phyloP scores from a whole-genome alignment of 169 alveolate genomes.

The Cryptosporidium ubiquitum region DNA sequence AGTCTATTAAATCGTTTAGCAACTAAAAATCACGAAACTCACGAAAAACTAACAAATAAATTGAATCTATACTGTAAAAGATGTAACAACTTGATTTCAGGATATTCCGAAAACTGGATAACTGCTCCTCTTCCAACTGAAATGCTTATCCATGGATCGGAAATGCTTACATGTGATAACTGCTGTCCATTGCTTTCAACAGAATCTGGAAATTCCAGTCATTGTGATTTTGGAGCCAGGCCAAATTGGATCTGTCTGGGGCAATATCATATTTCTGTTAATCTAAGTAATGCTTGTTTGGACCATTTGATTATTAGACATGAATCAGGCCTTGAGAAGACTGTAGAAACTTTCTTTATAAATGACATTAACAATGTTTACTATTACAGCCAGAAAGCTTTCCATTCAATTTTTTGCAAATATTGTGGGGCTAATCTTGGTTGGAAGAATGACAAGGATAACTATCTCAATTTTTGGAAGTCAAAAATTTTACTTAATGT shows the following conservation, averaged over 20 bases:
- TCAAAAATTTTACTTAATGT: neutral
- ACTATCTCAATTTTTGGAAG: constrained; percentile 27
- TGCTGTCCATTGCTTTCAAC: constrained; percentile 11
- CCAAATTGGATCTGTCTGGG: constrained; percentile 64
- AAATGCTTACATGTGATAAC: constrained; percentile 54
- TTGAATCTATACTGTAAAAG: neutral
- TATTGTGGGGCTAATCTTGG: constrained; percentile 19
- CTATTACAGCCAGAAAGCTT: neutral
- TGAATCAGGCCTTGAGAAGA: neutral
- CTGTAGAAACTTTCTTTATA: neutral
- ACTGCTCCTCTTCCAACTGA: constrained; percentile 66
- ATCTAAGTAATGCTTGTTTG: neutral
- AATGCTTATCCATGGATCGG: constrained; percentile 55
- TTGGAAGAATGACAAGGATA: constrained; percentile 16
- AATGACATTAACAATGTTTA: constrained; percentile 35
- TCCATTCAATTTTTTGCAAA: neutral
- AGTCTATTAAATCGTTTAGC: neutral
- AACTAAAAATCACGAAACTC: neutral
- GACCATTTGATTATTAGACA: neutral
- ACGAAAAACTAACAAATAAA: neutral
- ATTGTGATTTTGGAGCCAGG: constrained; percentile 8
- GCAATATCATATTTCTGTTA: constrained; percentile 38
- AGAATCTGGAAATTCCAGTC: no score
- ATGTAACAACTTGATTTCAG: constrained; percentile 12
- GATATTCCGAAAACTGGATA: neutral